Conservation (phyloP, 2,329 filamentous ascomycete genomes). For the Westerdykella ornata region DNA sequence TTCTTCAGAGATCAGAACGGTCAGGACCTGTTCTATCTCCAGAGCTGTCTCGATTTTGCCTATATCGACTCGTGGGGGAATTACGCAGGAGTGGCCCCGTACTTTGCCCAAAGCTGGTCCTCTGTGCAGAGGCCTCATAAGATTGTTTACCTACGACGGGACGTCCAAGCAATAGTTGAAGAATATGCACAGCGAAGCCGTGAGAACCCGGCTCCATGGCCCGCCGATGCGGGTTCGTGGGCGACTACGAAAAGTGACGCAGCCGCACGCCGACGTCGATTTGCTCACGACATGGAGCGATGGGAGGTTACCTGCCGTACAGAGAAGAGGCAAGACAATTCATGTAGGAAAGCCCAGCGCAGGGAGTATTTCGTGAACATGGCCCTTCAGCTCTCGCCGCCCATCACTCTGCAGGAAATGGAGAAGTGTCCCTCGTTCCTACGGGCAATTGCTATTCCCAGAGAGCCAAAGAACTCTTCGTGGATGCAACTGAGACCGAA, state of each 20-base stretch:
- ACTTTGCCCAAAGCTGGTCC: no score
- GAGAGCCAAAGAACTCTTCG: constrained; percentile 32
- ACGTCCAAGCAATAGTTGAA: constrained; percentile 24
- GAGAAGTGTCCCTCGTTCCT: constrained; percentile 37
- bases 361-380: constrained; percentile 34
- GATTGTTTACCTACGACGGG: constrained; percentile 26
- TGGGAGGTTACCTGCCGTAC: constrained; percentile 32
- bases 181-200: constrained; percentile 17
- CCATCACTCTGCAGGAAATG: constrained; percentile 31
- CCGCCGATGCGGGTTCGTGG: constrained; percentile 18
- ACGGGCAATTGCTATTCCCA: constrained; percentile 36
- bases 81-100: constrained; percentile 29
- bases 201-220: constrained; percentile 13
- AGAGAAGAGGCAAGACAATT: constrained; percentile 25
- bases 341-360: constrained; percentile 29
- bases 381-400: constrained; percentile 32
- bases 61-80: constrained; percentile 37
- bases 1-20: constrained; percentile 20
- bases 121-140: constrained; percentile 7
- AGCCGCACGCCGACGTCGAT: constrained; percentile 26
- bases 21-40: constrained; percentile 24
- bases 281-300: constrained; percentile 33
- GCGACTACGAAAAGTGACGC: constrained; percentile 18
- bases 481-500: constrained; percentile 35
- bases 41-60: constrained; percentile 28